Evolutionary conservation across 805 yeast species (phyloP).

Genomic region (Cyberlindnera maclurae): DNA sequence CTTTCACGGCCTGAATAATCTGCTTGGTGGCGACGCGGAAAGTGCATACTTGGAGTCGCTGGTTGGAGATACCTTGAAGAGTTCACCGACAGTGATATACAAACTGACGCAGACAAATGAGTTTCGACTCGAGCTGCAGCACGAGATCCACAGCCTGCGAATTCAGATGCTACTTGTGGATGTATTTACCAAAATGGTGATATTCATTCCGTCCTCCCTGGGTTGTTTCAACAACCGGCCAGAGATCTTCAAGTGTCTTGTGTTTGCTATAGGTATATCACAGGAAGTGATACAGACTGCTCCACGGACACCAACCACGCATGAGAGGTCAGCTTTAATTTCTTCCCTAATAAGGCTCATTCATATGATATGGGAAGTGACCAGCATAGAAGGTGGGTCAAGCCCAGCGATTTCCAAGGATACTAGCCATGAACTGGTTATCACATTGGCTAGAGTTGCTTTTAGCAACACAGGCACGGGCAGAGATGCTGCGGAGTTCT

Average conservation of each 20-base stretch:
- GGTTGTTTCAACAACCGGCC: slow-evolving; percentile 16
- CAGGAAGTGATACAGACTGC: slow-evolving; percentile 26
- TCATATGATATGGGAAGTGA: slow-evolving; percentile 21
- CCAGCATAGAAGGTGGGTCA: slow-evolving; percentile 6
- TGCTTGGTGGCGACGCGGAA: slow-evolving; percentile 44
- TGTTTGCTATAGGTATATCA: slow-evolving; percentile 24
- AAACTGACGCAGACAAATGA: slow-evolving; percentile 3
- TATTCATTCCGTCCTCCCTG: slow-evolving; percentile 16
- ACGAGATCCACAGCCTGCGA: slow-evolving; percentile 37
- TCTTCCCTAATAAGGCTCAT: slow-evolving; percentile 15
- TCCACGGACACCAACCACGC: slow-evolving; percentile 20
- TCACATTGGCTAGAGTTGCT: slow-evolving; percentile 45
- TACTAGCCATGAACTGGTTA: slow-evolving; percentile 37
- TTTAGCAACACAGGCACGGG: slow-evolving; percentile 40
- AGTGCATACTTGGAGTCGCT: slow-evolving; percentile 34
- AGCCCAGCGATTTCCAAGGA: slow-evolving; percentile 24
- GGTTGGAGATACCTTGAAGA: slow-evolving; percentile 26
- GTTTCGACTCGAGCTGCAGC: slow-evolving; percentile 22
- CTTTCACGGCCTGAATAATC: slow-evolving; percentile 47
- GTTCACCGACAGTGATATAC: slow-evolving; percentile 13
- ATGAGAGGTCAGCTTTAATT: slow-evolving; percentile 16
- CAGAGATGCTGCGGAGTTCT: slow-evolving; percentile 30
- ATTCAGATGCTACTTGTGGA: slow-evolving; percentile 40
- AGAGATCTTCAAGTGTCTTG: slow-evolving; percentile 16
- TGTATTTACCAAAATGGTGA: slow-evolving; percentile 38